Evolutionary conservation across 352 stramenopile genomes (phyloP), one percentile per base, ranked within the genome.

Genomic region (Phytophthora melonis): DNA sequence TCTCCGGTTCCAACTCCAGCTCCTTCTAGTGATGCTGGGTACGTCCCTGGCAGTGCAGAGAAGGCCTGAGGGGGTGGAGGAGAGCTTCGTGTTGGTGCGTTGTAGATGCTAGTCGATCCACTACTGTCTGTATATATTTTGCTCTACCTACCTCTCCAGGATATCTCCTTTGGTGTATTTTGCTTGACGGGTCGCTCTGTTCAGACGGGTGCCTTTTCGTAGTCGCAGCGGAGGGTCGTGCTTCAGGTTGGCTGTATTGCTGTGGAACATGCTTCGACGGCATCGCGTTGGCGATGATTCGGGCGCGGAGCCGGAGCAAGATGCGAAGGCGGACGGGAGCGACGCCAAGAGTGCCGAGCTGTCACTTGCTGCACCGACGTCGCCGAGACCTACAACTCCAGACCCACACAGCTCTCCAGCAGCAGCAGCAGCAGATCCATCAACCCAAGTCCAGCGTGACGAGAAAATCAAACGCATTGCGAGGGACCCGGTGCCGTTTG

Each of bases 391-490:
- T 19, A n/a, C 50, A 36, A 74, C 49, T 9, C 43, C 53, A 43
- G 50, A 63, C 2, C 52, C 47, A 4, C n/a, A 45, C 18, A 60
- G 34, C 21, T 78, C 60, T 3, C 23, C 23, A 27, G 27, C 27
- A 30, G 54, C 65, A 13, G 60, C 23, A 16, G 39, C 25, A 18
- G 39, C 60, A 10, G 54, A 66, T 67, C 53, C 55, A 41, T 32
- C 57, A 56, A 19, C 45, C 25, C 62, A 69, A 52, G 36, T 79
- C 49, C 64, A 78, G 1, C 55, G 67, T 1, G 80, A 85, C 25
- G 80, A 87, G 10, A 82, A 77, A 52, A 72, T 82, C 58, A 87
- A 84, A 43, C 78, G 74, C 18, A 80, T 90, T 53, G 60, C 50
- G 14, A 73, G 59, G 23, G 61, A 70, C 14, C 68, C 73, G 3